Evolutionary conservation across 1,284 basidiomycete genomes (phyloP).

Genomic region (Ceratobasidium sp.): DNA sequence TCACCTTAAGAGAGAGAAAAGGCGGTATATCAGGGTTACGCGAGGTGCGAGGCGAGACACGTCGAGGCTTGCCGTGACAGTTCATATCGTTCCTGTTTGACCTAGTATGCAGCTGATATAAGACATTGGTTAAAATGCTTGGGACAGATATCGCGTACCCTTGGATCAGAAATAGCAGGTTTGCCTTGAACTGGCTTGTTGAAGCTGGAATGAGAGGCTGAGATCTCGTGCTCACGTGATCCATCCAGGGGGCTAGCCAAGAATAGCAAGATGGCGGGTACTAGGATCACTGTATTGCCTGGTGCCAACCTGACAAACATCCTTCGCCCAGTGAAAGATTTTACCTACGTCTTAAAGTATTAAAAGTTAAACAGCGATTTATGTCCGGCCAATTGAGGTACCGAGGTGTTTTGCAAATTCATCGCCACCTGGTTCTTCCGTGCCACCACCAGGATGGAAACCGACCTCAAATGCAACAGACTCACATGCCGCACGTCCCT

Average conservation of each 20-base stretch:
- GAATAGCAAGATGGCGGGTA: not conserved
- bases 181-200: not conserved
- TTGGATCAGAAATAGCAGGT: not conserved
- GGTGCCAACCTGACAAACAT: not conserved
- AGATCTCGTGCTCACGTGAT: not conserved
- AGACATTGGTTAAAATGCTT: not conserved
- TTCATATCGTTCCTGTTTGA: not conserved
- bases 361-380: no score
- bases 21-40: not conserved
- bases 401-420: not conserved
- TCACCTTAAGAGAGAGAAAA: not conserved
- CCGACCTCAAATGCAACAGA: conserved; percentile 73
- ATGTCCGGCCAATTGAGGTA: no score
- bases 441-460: conserved; percentile 55
- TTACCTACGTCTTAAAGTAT: no score
- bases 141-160: not conserved
- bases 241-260: not conserved
- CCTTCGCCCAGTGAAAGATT: no score
- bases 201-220: not conserved
- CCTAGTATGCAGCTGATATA: not conserved
- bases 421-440: not conserved
- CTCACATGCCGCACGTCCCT: conserved; percentile 68
- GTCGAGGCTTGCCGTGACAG: not conserved
- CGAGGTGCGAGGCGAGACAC: not conserved
- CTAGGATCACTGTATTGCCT: not conserved